Conservation (phyloP, 2,329 filamentous ascomycete genomes). For the Zymoseptoria tritici region DNA sequence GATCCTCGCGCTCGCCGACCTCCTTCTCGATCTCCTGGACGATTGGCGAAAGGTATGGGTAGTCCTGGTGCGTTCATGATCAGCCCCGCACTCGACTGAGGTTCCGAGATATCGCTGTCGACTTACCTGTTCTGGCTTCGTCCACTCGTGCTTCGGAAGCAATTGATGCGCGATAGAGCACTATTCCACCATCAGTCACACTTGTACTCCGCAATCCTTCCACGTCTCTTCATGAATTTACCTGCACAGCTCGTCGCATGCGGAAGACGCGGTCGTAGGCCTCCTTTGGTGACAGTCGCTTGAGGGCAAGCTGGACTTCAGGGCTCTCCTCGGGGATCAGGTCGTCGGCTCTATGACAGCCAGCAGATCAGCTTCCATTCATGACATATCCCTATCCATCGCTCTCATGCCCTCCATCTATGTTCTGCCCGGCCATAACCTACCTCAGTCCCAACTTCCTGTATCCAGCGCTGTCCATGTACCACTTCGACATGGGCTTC, state of each 20-base stretch:
- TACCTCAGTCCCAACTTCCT: slow-evolving; percentile 88
- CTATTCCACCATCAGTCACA: slow-evolving; percentile 34
- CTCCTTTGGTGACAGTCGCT: slow-evolving; percentile 83
- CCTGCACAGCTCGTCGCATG: slow-evolving; percentile 89
- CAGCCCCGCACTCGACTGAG: background rate
- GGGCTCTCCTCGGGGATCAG: slow-evolving; percentile 90
- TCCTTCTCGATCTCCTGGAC: slow-evolving; percentile 64
- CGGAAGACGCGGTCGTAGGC: slow-evolving; percentile 97
- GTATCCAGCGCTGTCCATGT: slow-evolving; percentile 82
- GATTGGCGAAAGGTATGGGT: slow-evolving; percentile 58
- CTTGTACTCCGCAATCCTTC: background rate
- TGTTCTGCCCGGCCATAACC: slow-evolving; percentile 18
- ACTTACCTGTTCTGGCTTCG: slow-evolving; percentile 58
- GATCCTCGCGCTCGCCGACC: slow-evolving; percentile 58
- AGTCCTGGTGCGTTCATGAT: slow-evolving; percentile 45
- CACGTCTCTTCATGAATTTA: slow-evolving; percentile 32
- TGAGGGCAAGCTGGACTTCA: slow-evolving; percentile 75
- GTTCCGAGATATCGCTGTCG: background rate
- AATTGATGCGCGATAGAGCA: slow-evolving; percentile 60
- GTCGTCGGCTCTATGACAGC: slow-evolving; percentile 70
- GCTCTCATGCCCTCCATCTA: background rate
- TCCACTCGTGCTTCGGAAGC: slow-evolving; percentile 58
- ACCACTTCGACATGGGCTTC: slow-evolving; percentile 80
- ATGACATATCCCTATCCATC: background rate
- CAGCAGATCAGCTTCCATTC: slow-evolving; percentile 9